Evolutionary conservation across 495 filamentous ascomycete genomes (phyloP), one percentile per base, ranked within the genome.

Genomic region (Haplographium delicatum): DNA sequence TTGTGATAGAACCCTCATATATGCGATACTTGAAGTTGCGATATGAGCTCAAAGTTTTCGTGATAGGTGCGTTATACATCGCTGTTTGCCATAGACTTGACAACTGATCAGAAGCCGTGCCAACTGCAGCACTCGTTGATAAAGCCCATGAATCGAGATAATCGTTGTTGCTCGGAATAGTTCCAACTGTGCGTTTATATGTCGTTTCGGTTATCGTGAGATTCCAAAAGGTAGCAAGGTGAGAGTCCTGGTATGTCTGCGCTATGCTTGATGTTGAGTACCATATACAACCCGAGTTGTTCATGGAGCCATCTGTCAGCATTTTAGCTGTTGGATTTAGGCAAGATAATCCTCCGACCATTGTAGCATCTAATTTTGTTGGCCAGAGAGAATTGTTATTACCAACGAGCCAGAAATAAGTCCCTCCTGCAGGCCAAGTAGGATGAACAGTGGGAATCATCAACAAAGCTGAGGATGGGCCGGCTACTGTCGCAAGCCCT

Each of bases 381-480:
- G 22, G 35, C 35, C 35, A 39, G 15, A 39, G 9, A 5, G 35
- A 13, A 19, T 13, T 19, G 8, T 24, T 5, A 15, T 25, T 43
- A 19, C 40, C 40, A 25, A 25, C 40, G 25, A 43, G 16, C 40
- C 40, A 43, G 40, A 43, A 43, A 11, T 11, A 7, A 24, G 40
- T 25, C 18, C 40, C 40, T 43, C 40, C 22, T 5, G 5, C 40
- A 5, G 40, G 40, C 9, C 9, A 43, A 25, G 6, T 40, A 40
- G 8, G 5, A 23, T 20, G 40, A 4, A 24, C 16, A 11, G 22
- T 19, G 6, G 40, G 40, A 9, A 43, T 43, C 40, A 25, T 43
- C 40, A 43, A 20, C 18, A 43, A 43, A 9, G 40, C 40, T 7
- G 40, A 19, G 4, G 40, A 22, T 43, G 40, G 40, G 20, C 18